Base-by-base conservation (phyloP, 306 rosid genomes). In the Sicyos edulis region DNA sequence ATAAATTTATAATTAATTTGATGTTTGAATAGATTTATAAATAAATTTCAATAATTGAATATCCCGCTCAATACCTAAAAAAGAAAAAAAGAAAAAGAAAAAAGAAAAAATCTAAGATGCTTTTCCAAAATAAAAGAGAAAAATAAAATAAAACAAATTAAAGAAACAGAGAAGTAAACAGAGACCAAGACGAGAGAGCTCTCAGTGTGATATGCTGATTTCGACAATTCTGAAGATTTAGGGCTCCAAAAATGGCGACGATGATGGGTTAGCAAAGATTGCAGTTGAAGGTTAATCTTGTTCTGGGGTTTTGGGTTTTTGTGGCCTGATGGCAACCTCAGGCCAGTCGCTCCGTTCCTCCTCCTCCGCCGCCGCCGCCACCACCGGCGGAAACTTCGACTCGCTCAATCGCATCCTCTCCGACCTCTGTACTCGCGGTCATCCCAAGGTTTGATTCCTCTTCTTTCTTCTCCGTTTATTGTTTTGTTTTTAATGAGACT, bases 361-460 rank as follows among this genome's bases (percentile, higher is more conserved):
- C 42, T 60, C 79, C 40, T 50, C 96, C 47, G 83, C 73, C 20
- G 78, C 96, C 47, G 83, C 73, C 20, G 78, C 79, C 22, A 78
- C 79, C 3, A 58, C 77, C 8, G 85, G 86, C 17, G 91, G 88
- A 16, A 87, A 80, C 74, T 85, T 82, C 47, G 97, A 91, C 57
- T 85, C 92, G 1, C 98, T 93, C 59, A 93, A 86, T 72, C 97
- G 96, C 21, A 90, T 88, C 75, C 85, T 93, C 47, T 77, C 83
- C 16, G 97, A 90, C 85, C 95, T 93, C 80, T 93, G 95, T 86
- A 84, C 87, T 51, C 97, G 99, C 16, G 96, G 88, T 60, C 81
- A 75, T 75, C 92, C 96, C 47, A 93, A 88, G 95, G 98, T 85
- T 72, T 45, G 20, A 2, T 68, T 17, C 21, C 0, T 32, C 17